Evolutionary conservation across 2,329 filamentous ascomycete genomes (phyloP).

Genomic region (Pyrenophora tritici-repentis): DNA sequence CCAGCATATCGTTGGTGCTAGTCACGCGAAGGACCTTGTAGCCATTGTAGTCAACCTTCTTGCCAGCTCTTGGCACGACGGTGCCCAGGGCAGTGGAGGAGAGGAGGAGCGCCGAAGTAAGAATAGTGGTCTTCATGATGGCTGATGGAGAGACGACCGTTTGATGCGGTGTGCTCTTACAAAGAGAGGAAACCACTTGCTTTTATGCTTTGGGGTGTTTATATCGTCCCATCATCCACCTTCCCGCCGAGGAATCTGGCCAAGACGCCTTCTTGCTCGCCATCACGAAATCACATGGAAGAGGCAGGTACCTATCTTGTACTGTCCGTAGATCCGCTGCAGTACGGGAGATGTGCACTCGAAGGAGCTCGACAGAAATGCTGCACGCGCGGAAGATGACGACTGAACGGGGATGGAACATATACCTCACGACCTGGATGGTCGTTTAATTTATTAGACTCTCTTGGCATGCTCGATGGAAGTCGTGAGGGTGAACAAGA

Average conservation of each 20-base stretch:
- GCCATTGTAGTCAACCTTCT: slow-evolving; percentile 45
- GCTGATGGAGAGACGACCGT: slow-evolving; percentile 6
- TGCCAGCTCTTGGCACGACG: slow-evolving; percentile 31
- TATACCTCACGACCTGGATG: slow-evolving; percentile 21
- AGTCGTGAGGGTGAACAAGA: slow-evolving; percentile 2
- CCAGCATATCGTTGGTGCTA: slow-evolving; percentile 28
- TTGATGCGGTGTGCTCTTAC: slow-evolving; percentile 1
- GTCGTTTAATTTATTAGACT: slow-evolving; percentile 32
- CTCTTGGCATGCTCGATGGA: slow-evolving; percentile 26
- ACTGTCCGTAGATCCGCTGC: slow-evolving; percentile 16
- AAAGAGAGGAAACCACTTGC: not conserved
- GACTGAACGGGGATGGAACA: slow-evolving; percentile 12
- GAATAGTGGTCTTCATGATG: slow-evolving; percentile 38
- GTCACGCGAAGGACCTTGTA: slow-evolving; percentile 43
- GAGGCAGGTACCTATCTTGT: slow-evolving; percentile 30
- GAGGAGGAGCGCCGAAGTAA: slow-evolving; percentile 33
- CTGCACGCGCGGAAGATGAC: slow-evolving; percentile 28
- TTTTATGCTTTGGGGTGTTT: slow-evolving; percentile 20
- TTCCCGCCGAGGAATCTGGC: slow-evolving; percentile 26
- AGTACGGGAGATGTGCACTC: slow-evolving; percentile 30
- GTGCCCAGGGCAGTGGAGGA: slow-evolving; percentile 27
- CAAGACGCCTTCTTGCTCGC: slow-evolving; percentile 3
- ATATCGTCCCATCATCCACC: slow-evolving; percentile 13
- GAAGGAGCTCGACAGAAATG: slow-evolving; percentile 10
- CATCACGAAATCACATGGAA: slow-evolving; percentile 20